A percentile compares a stretch with the other conserved stretches of the same genome.
These are phyloP conservation scores for Haplosporangium gracile DNA, from an alignment of 192 early-diverging fungal species.

Conservation along the genomic window DNA sequence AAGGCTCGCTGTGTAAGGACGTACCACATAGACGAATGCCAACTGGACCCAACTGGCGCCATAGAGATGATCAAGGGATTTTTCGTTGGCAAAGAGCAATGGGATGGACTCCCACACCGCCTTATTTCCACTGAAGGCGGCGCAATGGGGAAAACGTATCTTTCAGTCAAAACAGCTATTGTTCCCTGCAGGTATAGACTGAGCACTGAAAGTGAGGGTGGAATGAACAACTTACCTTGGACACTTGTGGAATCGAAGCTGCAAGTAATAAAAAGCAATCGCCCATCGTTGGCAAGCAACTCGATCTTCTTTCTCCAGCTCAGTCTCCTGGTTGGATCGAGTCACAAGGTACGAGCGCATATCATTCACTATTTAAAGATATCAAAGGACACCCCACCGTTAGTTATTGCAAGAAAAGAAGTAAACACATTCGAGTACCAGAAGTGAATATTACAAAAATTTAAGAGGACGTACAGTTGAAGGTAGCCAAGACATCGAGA, in stretches of 20 bases:
- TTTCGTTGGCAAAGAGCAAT: neutral
- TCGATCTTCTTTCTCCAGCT: neutral
- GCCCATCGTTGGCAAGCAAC: neutral
- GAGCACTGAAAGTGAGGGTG: too few species aligned
- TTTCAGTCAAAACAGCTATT: too few species aligned
- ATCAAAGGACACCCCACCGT: neutral
- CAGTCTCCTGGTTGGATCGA: neutral
- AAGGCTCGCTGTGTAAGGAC: neutral
- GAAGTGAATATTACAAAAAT: neutral
- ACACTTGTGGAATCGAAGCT: neutral
- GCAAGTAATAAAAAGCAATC: neutral
- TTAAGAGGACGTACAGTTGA: neutral
- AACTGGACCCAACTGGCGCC: neutral
- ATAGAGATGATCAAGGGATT: neutral
- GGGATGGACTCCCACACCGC: neutral
- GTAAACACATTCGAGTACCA: neutral
- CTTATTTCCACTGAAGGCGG: neutral
- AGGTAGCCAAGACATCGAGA: neutral
- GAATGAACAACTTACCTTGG: neutral
- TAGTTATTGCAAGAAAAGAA: neutral
- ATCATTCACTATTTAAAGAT: neutral
- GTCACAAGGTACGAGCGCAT: neutral
- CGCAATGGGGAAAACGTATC: neutral
- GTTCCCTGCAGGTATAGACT: too few species aligned
- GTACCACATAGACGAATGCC: neutral